Percentiles rank a stretch among this genome's conserved stretches.
Evolutionary conservation across 306 rosid species (phyloP).

Genomic region (Ormosia emarginata): DNA sequence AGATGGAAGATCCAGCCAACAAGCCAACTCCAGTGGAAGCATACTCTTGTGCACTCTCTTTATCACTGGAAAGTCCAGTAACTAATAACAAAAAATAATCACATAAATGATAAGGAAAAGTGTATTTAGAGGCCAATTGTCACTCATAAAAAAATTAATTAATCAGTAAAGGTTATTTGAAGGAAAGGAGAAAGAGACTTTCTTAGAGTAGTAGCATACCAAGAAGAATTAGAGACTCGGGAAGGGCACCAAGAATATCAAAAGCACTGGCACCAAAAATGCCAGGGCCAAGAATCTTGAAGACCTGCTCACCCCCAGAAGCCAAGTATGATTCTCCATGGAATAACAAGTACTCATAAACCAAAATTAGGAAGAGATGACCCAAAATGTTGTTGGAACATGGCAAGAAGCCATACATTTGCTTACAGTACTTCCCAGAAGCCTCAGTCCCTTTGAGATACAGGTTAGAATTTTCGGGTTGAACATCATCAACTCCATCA

Average conservation of each 20-base stretch:
- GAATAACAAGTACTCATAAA: constrained; percentile 37
- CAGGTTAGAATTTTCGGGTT: background rate
- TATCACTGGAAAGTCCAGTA: constrained; percentile 14
- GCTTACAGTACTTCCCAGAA: constrained; percentile 13
- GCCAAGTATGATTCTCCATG: constrained; percentile 37
- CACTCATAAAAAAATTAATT: background rate
- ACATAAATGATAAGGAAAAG: background rate
- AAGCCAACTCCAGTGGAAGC: constrained; percentile 27
- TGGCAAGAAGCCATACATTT: constrained; percentile 45
- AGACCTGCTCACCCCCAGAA: constrained; percentile 33
- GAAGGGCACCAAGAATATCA: background rate
- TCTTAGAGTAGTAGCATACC: background rate
- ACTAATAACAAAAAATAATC: background rate
- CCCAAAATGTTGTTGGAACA: constrained; percentile 34
- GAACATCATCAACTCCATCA: constrained; percentile 14
- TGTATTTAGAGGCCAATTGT: background rate
- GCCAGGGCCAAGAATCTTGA: constrained; percentile 46
- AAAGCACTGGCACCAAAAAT: background rate
- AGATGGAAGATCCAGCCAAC: constrained; percentile 28
- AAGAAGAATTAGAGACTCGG: background rate
- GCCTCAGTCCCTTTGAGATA: background rate
- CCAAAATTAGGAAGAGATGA: constrained; percentile 30
- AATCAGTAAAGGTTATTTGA: background rate
- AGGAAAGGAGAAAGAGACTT: background rate
- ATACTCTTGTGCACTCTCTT: constrained; percentile 26